Base-by-base conservation (phyloP, 2,329 filamentous ascomycete genomes). In the Ophiostoma ips region DNA sequence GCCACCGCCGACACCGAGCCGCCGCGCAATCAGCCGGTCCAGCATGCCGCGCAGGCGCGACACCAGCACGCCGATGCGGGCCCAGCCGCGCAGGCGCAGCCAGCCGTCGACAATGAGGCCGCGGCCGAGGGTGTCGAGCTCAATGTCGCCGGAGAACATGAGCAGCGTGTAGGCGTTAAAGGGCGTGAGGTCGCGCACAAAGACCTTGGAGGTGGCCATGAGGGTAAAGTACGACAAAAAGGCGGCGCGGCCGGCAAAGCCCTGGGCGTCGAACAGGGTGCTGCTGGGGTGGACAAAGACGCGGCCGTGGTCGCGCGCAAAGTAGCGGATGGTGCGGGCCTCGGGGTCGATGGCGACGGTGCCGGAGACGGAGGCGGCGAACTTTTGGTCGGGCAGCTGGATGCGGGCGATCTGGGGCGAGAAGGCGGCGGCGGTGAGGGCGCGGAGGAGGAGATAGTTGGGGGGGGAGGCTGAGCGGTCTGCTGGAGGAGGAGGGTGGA, bases 351-450 rank as follows among this genome's bases (percentile, higher is more conserved):
- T 73, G 63, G 92, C 90, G 1, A 96, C 86, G 0, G 92, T 87
- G 8, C 92, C 92, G 1, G 87, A 86, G 55, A 94, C 78, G 2
- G 86, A 87, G 34, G 82, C 80, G 12, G 86, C 85, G 64, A 94
- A 98, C 65, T 95, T 96, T 70, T 94, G 94, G 67, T 95, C 87
- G 0, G 92, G 92, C 58, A 95, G 87, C 56, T 88, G 83, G 61
- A 98, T 95, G 49, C 89, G 80, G 13, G 88, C 88, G 56, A 95
- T 80, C 65, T 96, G 90, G 0, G 92, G 92, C 30, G 79, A 77
- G 63, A 87, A 87, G 3, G 84, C 80, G 3, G 81, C 82, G 4
- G 83, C 83, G 24, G 86, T 76, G 21, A 88, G 68, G 1, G 83
- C 83, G 19, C 83, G 78, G 18, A 87, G 68, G 24, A 88, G 72